These are phyloP conservation scores for Penicillium cinerascens DNA, from an alignment of 495 filamentous ascomycete genomes.

Conservation along the genomic window DNA sequence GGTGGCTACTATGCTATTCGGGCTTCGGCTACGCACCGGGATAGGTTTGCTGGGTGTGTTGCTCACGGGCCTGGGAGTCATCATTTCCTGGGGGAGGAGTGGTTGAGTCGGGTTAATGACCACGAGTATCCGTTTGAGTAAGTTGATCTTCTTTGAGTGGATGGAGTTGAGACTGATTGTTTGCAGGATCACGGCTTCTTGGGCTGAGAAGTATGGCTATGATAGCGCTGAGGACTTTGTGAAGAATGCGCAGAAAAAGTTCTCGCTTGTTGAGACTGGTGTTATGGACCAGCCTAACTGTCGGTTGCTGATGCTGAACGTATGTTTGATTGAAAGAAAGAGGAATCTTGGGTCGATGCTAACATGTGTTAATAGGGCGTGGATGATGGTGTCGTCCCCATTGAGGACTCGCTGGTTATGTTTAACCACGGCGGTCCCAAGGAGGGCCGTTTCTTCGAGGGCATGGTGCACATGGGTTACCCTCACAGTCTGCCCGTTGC, in stretches of 20 bases:
- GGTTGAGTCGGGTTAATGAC: constrained; percentile 64
- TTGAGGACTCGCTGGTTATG: constrained; percentile 68
- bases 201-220: constrained; percentile 72
- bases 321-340: constrained; percentile 27
- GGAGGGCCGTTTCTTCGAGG: constrained; percentile 64
- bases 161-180: constrained; percentile 1
- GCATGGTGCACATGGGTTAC: constrained; percentile 64
- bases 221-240: constrained; percentile 55
- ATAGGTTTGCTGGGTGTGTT: constrained; percentile 56
- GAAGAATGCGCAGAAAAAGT: constrained; percentile 60
- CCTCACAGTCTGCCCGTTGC: constrained; percentile 41
- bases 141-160: constrained; percentile 19
- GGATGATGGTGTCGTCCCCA: constrained; percentile 69
- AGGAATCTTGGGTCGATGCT: background rate
- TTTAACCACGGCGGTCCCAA: constrained; percentile 71
- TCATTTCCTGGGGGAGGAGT: constrained; percentile 62
- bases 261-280: constrained; percentile 69
- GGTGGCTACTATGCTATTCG: constrained; percentile 78
- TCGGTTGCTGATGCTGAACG: constrained; percentile 65
- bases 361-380: constrained; percentile 47
- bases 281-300: constrained; percentile 61
- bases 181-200: constrained; percentile 54
- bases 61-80: constrained; percentile 71
- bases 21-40: constrained; percentile 65
- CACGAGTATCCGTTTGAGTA: constrained; percentile 76